Evolutionary conservation across 352 stramenopile species (phyloP).

Genomic region (Phytophthora foliorum): DNA sequence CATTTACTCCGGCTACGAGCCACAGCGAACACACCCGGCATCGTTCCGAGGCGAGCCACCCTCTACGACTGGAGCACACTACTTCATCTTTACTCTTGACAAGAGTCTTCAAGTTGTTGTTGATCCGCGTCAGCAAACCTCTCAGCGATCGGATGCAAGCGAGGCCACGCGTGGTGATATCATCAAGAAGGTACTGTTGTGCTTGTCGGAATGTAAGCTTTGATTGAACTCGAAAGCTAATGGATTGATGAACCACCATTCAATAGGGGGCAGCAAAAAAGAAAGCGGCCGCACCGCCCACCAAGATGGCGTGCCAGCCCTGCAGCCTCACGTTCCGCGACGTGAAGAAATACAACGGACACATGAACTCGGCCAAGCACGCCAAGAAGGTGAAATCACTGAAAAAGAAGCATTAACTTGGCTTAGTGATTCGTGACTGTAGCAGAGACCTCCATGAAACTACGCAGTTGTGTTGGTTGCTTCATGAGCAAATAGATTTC

Average conservation of each 20-base stretch:
- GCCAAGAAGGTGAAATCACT: conserved; percentile 71
- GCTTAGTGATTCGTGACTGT: not conserved
- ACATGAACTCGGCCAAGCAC: conserved; percentile 91
- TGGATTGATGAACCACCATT: not conserved
- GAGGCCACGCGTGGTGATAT: not conserved
- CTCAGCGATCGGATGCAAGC: not conserved
- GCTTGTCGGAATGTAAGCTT: not conserved
- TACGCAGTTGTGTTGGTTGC: not conserved
- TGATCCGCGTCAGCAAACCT: conserved; percentile 37
- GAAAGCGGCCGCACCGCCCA: conserved; percentile 15
- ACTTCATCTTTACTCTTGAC: conserved; percentile 75
- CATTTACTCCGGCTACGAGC: conserved; percentile 81
- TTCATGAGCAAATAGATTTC: conserved; percentile 14
- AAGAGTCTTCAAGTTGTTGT: conserved; percentile 32
- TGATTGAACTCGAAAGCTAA: not conserved
- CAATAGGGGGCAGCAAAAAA: conserved; percentile 26
- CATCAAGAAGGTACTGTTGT: conserved; percentile 28
- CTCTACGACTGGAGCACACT: conserved; percentile 71
- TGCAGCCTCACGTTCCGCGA: conserved; percentile 69
- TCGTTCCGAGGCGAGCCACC: conserved; percentile 80
- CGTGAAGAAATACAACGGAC: conserved; percentile 86
- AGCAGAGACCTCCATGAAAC: not conserved
- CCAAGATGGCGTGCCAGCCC: conserved; percentile 58
- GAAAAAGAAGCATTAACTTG: conserved; percentile 53
- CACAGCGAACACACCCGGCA: conserved; percentile 79